Conservation (phyloP, 225 moss, liverwort and hornwort species). For the Anthoceros angustus region DNA sequence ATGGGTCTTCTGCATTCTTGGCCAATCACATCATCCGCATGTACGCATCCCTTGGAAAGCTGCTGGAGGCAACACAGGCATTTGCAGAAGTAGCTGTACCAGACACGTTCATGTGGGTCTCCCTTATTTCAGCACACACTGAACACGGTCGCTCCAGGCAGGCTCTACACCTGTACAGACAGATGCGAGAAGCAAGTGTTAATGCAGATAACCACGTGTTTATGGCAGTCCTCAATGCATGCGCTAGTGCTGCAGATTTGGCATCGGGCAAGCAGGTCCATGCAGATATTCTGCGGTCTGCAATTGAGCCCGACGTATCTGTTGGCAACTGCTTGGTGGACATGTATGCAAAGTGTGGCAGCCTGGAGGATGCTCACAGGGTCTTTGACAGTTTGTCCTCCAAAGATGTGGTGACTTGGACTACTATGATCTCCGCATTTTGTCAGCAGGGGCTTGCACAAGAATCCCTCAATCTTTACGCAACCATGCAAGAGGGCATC, state of each 20-base stretch:
- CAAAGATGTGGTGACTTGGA: neutral
- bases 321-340: neutral
- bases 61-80: neutral
- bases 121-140: neutral
- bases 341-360: slow-evolving; percentile 1
- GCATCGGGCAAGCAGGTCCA: neutral
- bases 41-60: neutral
- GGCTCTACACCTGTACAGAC: neutral
- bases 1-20: neutral
- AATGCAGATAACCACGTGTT: neutral
- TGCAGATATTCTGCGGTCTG: neutral
- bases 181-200: neutral
- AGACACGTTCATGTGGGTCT: neutral
- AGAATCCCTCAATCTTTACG: neutral
- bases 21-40: slow-evolving; percentile 3
- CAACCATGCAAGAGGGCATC: neutral
- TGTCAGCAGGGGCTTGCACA: neutral
- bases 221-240: neutral
- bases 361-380: neutral
- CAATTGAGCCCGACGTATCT: neutral
- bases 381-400: neutral
- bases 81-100: neutral
- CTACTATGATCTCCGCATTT: neutral
- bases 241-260: neutral
- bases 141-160: neutral